Conservation (phyloP, 2,329 filamentous ascomycete species). For the Trichoderma arundinaceum region DNA sequence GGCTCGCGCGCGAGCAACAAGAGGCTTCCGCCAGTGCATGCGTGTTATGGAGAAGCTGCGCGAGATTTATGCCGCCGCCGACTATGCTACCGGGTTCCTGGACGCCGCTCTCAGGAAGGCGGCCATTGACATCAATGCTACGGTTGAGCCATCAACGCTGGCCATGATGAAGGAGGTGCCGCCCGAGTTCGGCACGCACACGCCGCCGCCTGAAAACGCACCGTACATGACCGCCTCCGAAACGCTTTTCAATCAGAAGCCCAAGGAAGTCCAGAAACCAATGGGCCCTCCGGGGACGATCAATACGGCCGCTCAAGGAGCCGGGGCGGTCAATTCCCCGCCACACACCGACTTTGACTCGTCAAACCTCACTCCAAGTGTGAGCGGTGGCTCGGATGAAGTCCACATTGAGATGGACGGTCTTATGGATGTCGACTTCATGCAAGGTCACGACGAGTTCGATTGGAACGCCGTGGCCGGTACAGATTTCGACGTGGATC, state of each 20-base stretch:
- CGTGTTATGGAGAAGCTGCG: constrained; percentile 84
- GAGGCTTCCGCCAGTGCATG: constrained; percentile 91
- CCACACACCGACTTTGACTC: constrained; percentile 54
- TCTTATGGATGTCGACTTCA: constrained; percentile 53
- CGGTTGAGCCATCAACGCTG: constrained; percentile 42
- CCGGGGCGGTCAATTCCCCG: constrained; percentile 48
- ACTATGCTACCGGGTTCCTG: constrained; percentile 94
- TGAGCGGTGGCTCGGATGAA: constrained; percentile 52
- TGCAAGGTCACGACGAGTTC: constrained; percentile 55
- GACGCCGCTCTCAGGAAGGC: constrained; percentile 89
- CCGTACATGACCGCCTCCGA: constrained; percentile 52
- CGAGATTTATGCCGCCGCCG: constrained; percentile 91
- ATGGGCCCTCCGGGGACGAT: constrained; percentile 49
- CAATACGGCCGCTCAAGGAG: constrained; percentile 46
- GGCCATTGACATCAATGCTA: constrained; percentile 69
- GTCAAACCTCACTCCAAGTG: constrained; percentile 52
- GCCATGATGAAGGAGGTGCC: constrained; percentile 47
- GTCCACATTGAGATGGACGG: constrained; percentile 45
- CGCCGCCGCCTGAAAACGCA: constrained; percentile 60
- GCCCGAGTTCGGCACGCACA: constrained; percentile 50
- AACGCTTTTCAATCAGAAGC: constrained; percentile 46
- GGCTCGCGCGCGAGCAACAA: constrained; percentile 73
- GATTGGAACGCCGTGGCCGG: constrained; percentile 60
- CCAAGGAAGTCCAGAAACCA: constrained; percentile 41
- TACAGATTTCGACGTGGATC: constrained; percentile 62